Evolutionary conservation across 352 stramenopile genomes (phyloP).

Genomic region (Phytopythium delawarense): DNA sequence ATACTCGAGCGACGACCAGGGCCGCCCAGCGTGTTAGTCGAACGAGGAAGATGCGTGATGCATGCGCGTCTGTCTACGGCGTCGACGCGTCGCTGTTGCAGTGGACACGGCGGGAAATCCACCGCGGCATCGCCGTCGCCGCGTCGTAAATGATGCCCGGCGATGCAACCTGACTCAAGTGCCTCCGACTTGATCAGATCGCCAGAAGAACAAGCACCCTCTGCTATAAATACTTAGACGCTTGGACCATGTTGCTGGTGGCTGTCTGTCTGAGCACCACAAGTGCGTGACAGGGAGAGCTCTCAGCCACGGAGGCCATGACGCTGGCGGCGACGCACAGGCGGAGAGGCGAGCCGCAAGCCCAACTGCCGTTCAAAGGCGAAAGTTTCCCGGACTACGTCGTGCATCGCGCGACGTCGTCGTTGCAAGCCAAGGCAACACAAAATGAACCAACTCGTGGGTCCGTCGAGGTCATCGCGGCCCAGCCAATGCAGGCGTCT

Average conservation of each 20-base stretch:
- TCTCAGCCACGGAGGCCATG: neutral
- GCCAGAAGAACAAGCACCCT: no score
- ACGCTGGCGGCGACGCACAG: neutral
- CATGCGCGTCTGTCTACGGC: no score
- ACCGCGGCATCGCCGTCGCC: neutral
- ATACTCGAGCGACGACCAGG: no score
- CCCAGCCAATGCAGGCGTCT: neutral
- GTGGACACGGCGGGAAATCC: neutral
- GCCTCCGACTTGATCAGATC: no score
- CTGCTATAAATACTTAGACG: no score
- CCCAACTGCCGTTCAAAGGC: slow-evolving; percentile 49
- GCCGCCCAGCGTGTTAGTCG: no score
- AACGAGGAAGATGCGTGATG: no score
- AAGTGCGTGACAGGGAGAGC: neutral
- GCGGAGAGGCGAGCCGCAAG: neutral
- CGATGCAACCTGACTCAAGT: no score
- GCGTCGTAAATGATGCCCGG: neutral
- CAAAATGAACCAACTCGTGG: neutral
- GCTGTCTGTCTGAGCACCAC: neutral
- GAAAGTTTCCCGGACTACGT: slow-evolving; percentile 63
- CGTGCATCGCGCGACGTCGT: slow-evolving; percentile 16
- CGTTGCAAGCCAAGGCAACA: neutral
- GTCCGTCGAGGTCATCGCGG: neutral
- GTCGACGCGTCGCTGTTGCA: neutral
- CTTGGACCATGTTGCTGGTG: no score